Conservation (phyloP, 2,329 filamentous ascomycete genomes). For the Mycogone perniciosa region DNA sequence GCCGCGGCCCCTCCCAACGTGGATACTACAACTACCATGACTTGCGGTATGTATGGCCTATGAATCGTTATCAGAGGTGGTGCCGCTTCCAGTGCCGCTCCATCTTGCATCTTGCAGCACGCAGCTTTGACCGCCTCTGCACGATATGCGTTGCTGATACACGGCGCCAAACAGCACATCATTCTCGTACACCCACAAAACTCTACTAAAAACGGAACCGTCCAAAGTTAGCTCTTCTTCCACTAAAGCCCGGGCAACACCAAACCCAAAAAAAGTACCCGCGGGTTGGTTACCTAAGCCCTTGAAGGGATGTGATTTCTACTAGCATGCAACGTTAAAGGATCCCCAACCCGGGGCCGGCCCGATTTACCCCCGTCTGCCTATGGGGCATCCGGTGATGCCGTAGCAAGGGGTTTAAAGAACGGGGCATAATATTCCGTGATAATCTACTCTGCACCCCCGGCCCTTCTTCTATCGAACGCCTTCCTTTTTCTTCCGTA, state of each 20-base stretch:
- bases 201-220: not conserved
- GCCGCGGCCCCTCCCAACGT: too few species aligned
- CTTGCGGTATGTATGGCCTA: too few species aligned
- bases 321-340: too few species aligned
- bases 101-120: slow-evolving; percentile 3
- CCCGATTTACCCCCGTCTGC: too few species aligned
- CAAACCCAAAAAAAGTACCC: not conserved
- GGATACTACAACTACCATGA: too few species aligned
- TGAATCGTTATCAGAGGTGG: too few species aligned
- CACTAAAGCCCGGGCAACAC: not conserved
- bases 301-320: not conserved
- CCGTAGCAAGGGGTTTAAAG: too few species aligned
- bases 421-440: too few species aligned
- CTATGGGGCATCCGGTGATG: too few species aligned
- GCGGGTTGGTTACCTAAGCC: not conserved
- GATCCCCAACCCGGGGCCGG: too few species aligned
- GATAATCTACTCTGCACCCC: not conserved
- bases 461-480: not conserved
- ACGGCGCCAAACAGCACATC: slow-evolving; percentile 1
- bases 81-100: too few species aligned
- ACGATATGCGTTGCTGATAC: slow-evolving; percentile 6
- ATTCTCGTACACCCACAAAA: not conserved
- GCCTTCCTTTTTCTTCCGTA: not conserved
- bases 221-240: not conserved
- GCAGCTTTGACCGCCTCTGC: slow-evolving; percentile 11